Conservation (phyloP, 2,329 filamentous ascomycete species). For the Pestalotiopsis sp. region DNA sequence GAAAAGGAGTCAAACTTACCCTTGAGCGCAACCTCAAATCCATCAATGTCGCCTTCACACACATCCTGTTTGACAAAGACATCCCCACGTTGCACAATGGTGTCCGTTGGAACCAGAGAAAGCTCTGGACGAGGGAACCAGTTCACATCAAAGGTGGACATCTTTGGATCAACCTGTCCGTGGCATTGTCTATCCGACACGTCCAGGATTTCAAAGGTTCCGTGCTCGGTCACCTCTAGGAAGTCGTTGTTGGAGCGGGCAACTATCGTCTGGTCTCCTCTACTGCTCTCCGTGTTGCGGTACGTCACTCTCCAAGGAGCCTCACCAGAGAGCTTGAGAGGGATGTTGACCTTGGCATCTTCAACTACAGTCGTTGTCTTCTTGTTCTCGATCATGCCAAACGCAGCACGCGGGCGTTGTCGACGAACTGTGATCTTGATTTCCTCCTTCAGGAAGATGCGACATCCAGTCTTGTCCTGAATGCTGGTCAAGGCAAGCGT, state of each 20-base stretch:
- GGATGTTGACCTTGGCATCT: slow-evolving; percentile 72
- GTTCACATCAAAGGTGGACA: slow-evolving; percentile 76
- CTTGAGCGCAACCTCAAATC: slow-evolving; percentile 77
- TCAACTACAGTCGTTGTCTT: slow-evolving; percentile 77
- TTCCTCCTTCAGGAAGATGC: slow-evolving; percentile 82
- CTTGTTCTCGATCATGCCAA: slow-evolving; percentile 84
- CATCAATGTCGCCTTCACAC: slow-evolving; percentile 93
- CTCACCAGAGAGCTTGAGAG: slow-evolving; percentile 83
- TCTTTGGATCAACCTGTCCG: slow-evolving; percentile 74
- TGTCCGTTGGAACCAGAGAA: slow-evolving; percentile 65
- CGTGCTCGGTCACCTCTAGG: slow-evolving; percentile 66
- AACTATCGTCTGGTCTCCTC: slow-evolving; percentile 33
- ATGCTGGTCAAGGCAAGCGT: slow-evolving; percentile 83
- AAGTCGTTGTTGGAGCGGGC: slow-evolving; percentile 63
- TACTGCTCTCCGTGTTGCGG: slow-evolving; percentile 63
- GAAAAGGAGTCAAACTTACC: slow-evolving; percentile 52
- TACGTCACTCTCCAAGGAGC: slow-evolving; percentile 83
- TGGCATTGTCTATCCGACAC: slow-evolving; percentile 82
- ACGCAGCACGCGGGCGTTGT: slow-evolving; percentile 84
- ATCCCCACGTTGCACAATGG: slow-evolving; percentile 53
- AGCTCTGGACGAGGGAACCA: slow-evolving; percentile 85
- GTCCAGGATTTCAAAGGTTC: slow-evolving; percentile 78
- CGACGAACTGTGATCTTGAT: slow-evolving; percentile 84
- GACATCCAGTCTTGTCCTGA: slow-evolving; percentile 84
- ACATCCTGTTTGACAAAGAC: slow-evolving; percentile 77